Conservation (phyloP, 1,284 basidiomycete genomes). For the Pascua sp. region DNA sequence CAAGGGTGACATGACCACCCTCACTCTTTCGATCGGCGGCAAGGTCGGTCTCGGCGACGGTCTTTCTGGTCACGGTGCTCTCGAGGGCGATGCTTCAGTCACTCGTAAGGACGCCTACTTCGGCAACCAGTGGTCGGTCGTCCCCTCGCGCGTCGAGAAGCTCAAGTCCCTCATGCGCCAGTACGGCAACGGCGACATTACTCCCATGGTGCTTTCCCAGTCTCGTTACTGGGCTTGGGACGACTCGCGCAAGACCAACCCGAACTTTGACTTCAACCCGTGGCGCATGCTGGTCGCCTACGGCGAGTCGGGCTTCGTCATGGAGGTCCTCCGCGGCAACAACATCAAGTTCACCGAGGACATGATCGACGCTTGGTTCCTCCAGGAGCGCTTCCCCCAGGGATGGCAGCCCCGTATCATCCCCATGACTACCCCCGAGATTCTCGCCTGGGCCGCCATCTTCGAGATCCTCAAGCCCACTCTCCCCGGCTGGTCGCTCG, state of each 20-base stretch:
- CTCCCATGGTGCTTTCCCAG: conserved; percentile 8
- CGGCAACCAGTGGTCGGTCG: conserved; percentile 12
- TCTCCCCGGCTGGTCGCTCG: conserved; percentile 17
- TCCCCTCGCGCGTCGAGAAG: conserved; percentile 4
- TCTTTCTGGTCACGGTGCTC: conserved; percentile 12
- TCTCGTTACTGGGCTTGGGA: conserved; percentile 13
- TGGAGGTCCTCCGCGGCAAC: conserved; percentile 14
- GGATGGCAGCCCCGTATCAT: conserved; percentile 16
- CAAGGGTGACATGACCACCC: conserved; percentile 34
- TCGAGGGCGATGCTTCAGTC: conserved; percentile 22
- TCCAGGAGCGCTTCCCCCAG: conserved; percentile 18
- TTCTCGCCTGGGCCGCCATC: conserved; percentile 13
- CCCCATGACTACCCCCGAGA: conserved; percentile 15
- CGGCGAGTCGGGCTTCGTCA: conserved; percentile 19
- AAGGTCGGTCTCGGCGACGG: conserved; percentile 12
- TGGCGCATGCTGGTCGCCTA: conserved; percentile 24
- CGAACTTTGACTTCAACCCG: conserved; percentile 20
- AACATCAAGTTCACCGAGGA: conserved; percentile 6
- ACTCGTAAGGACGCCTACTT: conserved; percentile 17
- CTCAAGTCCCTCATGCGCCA: conserved; percentile 8
- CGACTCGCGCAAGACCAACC: conserved; percentile 13
- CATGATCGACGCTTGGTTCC: conserved; percentile 16
- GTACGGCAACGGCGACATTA: conserved; percentile 6
- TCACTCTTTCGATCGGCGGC: conserved; percentile 24
- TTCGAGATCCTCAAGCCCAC: conserved; percentile 14